phyloP scores from a whole-genome alignment of 768 basidiomycete species.

The Boletus eberwhitei region DNA sequence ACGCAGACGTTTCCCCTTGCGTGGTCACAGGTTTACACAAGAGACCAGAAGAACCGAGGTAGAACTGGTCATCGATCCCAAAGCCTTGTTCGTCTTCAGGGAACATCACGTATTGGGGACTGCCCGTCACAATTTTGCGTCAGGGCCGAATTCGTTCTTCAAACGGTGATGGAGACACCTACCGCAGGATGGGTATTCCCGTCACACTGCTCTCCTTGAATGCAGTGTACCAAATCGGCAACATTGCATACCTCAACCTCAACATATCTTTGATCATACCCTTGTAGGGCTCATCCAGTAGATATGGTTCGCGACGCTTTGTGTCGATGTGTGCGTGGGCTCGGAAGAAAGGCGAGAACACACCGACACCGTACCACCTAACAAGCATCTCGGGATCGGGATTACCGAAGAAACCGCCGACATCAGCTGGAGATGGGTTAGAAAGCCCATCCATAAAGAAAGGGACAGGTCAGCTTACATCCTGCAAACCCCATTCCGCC shows the following conservation, averaged over 20 bases:
- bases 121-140: slow-evolving; percentile 28
- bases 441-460: not conserved
- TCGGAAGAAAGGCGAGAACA: slow-evolving; percentile 96
- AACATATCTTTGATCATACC: slow-evolving; percentile 75
- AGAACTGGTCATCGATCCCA: slow-evolving; percentile 91
- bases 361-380: slow-evolving; percentile 95
- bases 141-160: not conserved
- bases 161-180: slow-evolving; percentile 14
- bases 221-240: slow-evolving; percentile 97
- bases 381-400: slow-evolving; percentile 93
- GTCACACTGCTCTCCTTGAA: slow-evolving; percentile 84
- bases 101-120: slow-evolving; percentile 95
- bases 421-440: slow-evolving; percentile 69
- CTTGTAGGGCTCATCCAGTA: slow-evolving; percentile 88
- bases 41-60: slow-evolving; percentile 81
- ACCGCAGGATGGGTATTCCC: slow-evolving; percentile 84
- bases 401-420: slow-evolving; percentile 98
- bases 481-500: slow-evolving; percentile 91
- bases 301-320: slow-evolving; percentile 93
- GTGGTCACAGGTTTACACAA: slow-evolving; percentile 88
- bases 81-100: slow-evolving; percentile 87
- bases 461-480: slow-evolving; percentile 49
- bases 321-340: slow-evolving; percentile 98
- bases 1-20: slow-evolving; percentile 63
- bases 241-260: slow-evolving; percentile 76